Percentiles rank a stretch among this genome's conserved stretches.
phyloP scores from a whole-genome alignment of 345 rosid species.

The Cardamine occulta region DNA sequence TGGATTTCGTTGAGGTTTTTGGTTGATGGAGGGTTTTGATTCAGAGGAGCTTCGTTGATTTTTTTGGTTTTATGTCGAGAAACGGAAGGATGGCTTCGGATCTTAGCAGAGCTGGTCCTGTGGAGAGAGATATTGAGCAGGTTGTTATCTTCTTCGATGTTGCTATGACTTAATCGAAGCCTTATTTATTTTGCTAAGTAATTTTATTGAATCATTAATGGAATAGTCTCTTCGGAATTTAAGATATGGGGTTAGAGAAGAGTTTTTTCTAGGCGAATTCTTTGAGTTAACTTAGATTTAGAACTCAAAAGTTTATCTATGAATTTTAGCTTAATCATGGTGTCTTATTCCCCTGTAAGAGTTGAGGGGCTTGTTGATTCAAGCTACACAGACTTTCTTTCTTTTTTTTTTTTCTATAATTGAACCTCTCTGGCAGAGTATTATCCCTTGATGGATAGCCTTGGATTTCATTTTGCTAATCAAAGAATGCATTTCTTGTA shows the following conservation, averaged over 20 bases:
- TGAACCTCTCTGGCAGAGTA: neutral
- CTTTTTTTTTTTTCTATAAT: neutral
- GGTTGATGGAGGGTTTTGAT: slow-evolving; percentile 50
- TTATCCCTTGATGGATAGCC: neutral
- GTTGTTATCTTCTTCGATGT: slow-evolving; percentile 45
- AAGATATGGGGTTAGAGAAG: slow-evolving; percentile 15
- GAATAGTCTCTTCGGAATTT: slow-evolving; percentile 12
- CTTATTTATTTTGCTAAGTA: neutral
- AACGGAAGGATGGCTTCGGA: slow-evolving; percentile 88
- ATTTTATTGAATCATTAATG: neutral
- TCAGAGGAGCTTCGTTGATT: slow-evolving; percentile 46
- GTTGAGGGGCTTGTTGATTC: slow-evolving; percentile 12
- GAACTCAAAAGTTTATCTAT: neutral
- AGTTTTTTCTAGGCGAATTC: slow-evolving; percentile 14
- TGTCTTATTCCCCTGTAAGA: neutral
- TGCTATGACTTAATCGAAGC: slow-evolving; percentile 8
- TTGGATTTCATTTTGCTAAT: slow-evolving; percentile 1
- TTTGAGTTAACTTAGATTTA: slow-evolving; percentile 10
- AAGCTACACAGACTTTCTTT: neutral
- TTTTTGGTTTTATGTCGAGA: slow-evolving; percentile 50
- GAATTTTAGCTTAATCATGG: neutral
- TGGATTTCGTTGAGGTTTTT: slow-evolving; percentile 44
- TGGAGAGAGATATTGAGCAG: slow-evolving; percentile 96
- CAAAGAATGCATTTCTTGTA: neutral
- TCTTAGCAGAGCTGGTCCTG: slow-evolving; percentile 81